Conservation (phyloP, 345 rosid species). For the Jatropha curcas region DNA sequence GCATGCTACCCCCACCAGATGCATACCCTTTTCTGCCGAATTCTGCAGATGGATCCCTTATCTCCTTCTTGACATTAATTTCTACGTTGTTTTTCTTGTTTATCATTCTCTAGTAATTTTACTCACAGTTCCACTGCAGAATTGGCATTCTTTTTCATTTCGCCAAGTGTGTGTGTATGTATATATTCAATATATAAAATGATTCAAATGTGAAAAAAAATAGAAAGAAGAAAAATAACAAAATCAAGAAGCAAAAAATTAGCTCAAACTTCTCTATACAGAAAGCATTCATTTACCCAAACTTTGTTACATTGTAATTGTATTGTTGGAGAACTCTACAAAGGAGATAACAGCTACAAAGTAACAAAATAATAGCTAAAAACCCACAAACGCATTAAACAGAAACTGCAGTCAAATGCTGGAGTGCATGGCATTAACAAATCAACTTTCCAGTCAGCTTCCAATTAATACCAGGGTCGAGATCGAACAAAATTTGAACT, state of each 20-base stretch:
- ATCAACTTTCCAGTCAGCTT: conserved; percentile 7
- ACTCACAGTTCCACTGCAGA: not conserved
- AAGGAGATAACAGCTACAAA: conserved; percentile 7
- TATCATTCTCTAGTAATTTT: conserved; percentile 29
- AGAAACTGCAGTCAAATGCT: not conserved
- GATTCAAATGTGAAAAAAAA: not conserved
- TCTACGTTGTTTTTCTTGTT: conserved; percentile 34
- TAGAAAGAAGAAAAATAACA: not conserved
- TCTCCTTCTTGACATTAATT: conserved; percentile 33
- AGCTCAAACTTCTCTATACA: conserved; percentile 8
- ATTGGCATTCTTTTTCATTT: not conserved
- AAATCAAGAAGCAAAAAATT: not conserved
- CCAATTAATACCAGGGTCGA: not conserved
- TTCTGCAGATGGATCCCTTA: conserved; percentile 32
- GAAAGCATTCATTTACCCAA: not conserved
- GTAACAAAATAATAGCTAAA: not conserved
- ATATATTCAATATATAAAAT: not conserved
- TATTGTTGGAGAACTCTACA: not conserved
- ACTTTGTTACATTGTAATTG: conserved; percentile 4
- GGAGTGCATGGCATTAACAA: conserved; percentile 3
- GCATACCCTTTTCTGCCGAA: conserved; percentile 79
- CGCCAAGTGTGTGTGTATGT: too few relatives aligned
- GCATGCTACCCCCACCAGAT: conserved; percentile 88
- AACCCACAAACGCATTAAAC: conserved; percentile 1
- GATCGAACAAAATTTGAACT: conserved; percentile 16